Base-by-base conservation (phyloP, 164 flowering plant species). In the Macadamia tetraphylla region DNA sequence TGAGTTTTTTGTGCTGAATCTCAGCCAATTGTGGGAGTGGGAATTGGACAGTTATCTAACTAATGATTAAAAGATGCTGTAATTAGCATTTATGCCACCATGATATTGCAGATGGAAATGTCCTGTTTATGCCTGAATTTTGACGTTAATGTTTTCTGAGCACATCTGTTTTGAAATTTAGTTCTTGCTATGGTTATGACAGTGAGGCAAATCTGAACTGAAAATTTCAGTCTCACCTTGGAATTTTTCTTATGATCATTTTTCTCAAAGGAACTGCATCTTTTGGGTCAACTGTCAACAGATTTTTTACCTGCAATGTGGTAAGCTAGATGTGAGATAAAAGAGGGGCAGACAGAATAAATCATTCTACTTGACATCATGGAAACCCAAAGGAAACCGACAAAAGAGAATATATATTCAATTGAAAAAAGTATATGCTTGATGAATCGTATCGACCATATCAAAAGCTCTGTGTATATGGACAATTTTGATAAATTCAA, bases 221-320 rank as follows among this genome's bases (percentile, higher is more conserved):
- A 32, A 23, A 7, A 7, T 23, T 43, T 12, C 64, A 40, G 70
- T 63, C 73, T 69, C 76, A 92, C 98, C 94, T 75, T n/a, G 98
- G 98, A 67, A 93, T 89, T 80, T 81, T 91, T 53, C 95, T 77
- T 40, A 93, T 76, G 58, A 79, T 60, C 88, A 93, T 86, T 81
- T 84, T 89, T 59, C 87, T 81, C 29, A 90, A 53, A 62, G 96
- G 87, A 75, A 85, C 86, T 30, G 81, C 83, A 70, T 79, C 85
- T 6, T 78, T 79, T 58, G 89, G 87, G 77, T 89, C 89, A 74
- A 93, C 86, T 6, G 86, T 69, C 52, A 93, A 76, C n/a, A 93
- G 90, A 82, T 80, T 89, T 78, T 93, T 90, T 17, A 91, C 87
- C 97, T 91, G 87, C 76, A 76, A 12, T 67, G 15, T 40, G 58